Evolutionary conservation across 192 early-diverging fungal species (phyloP).

Genomic region (Phlyctochytrium bullatum): DNA sequence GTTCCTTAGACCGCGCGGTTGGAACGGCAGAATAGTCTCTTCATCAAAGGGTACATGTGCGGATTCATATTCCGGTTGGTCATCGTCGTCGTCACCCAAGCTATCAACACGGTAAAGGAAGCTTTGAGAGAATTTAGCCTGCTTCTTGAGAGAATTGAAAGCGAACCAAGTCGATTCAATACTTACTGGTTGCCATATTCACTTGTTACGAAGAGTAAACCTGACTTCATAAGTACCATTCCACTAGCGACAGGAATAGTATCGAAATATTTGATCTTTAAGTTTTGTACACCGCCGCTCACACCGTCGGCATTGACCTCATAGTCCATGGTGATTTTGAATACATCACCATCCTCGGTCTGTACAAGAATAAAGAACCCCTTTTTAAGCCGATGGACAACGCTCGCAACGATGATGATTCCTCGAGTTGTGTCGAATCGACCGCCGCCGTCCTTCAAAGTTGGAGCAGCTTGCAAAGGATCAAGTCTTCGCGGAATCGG

Average conservation of each 20-base stretch:
- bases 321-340: slow-evolving; percentile 87
- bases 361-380: slow-evolving; percentile 90
- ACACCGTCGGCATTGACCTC: slow-evolving; percentile 52
- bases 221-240: slow-evolving; percentile 85
- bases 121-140: slow-evolving; percentile 35
- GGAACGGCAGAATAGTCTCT: slow-evolving; percentile 58
- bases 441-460: slow-evolving; percentile 30
- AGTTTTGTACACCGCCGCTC: slow-evolving; percentile 45
- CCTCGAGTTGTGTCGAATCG: slow-evolving; percentile 54
- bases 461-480: slow-evolving; percentile 46
- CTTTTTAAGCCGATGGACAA: slow-evolving; percentile 88
- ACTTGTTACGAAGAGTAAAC: slow-evolving; percentile 87
- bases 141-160: slow-evolving; percentile 7
- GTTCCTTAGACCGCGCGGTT: slow-evolving; percentile 76
- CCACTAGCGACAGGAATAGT: slow-evolving; percentile 78
- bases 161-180: not conserved
- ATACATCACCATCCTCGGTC: slow-evolving; percentile 91
- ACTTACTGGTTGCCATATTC: slow-evolving; percentile 94
- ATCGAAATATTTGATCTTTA: slow-evolving; percentile 95
- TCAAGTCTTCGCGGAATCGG: slow-evolving; percentile 80
- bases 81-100: slow-evolving; percentile 87
- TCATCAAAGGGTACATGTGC: slow-evolving; percentile 62
- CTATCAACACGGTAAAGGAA: slow-evolving; percentile 90
- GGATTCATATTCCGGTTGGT: slow-evolving; percentile 71
- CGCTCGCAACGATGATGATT: slow-evolving; percentile 75